Conservation (phyloP, 805 yeast genomes). For the Hanseniaspora osmophila region DNA sequence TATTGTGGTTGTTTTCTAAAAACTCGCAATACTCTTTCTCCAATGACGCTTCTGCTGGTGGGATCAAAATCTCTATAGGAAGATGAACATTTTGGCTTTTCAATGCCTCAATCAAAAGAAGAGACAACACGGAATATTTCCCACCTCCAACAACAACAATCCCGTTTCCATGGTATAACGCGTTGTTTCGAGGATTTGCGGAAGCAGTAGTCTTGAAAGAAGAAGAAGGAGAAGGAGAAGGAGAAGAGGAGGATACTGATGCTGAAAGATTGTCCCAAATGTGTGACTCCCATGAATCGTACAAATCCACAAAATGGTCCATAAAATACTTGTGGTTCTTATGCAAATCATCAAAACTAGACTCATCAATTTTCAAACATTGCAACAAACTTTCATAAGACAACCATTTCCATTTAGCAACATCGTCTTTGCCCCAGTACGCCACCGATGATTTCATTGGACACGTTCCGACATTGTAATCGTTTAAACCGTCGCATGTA, state of each 20-base stretch:
- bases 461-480: not conserved
- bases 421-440: not conserved
- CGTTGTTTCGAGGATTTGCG: no score
- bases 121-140: slow-evolving; percentile 47
- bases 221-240: no score
- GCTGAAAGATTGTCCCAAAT: no score
- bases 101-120: slow-evolving; percentile 37
- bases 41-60: slow-evolving; percentile 45
- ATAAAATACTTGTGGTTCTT: slow-evolving; percentile 4
- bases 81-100: slow-evolving; percentile 51
- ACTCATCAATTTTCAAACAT: not conserved
- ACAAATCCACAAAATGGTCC: slow-evolving; percentile 8
- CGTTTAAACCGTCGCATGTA: not conserved
- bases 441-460: not conserved
- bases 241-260: no score
- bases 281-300: not conserved
- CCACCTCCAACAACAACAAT: slow-evolving; percentile 70
- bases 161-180: slow-evolving; percentile 31
- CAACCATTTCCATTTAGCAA: not conserved
- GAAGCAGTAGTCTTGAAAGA: no score
- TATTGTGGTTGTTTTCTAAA: slow-evolving; percentile 39
- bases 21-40: slow-evolving; percentile 57
- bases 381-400: not conserved
- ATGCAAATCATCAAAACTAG: not conserved
- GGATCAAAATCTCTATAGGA: slow-evolving; percentile 76